These are phyloP conservation scores for Sergeia podlipaevii DNA, from an alignment of 208 protist species.

Conservation along the genomic window DNA sequence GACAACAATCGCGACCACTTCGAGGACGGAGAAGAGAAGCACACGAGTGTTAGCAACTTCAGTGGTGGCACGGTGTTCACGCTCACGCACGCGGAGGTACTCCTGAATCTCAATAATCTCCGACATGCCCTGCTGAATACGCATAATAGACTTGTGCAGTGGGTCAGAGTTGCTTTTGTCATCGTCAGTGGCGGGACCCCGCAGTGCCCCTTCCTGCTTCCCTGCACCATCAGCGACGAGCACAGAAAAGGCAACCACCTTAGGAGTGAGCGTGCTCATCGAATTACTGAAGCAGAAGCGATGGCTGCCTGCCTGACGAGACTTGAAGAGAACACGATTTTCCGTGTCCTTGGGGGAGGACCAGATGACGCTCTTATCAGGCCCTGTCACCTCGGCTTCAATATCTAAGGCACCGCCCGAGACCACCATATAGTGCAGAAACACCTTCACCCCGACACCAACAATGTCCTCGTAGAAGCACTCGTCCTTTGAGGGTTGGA, in stretches of 20 bases:
- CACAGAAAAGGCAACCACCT: slow-evolving; percentile 80
- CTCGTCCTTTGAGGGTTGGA: slow-evolving; percentile 39
- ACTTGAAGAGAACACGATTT: slow-evolving; percentile 81
- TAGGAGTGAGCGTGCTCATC: slow-evolving; percentile 79
- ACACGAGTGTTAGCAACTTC: slow-evolving; percentile 86
- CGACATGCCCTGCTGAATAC: slow-evolving; percentile 53
- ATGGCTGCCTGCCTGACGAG: slow-evolving; percentile 46
- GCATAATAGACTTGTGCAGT: slow-evolving; percentile 53
- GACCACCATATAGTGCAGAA: slow-evolving; percentile 76
- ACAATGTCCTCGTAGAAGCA: slow-evolving; percentile 82
- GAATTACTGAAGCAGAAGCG: slow-evolving; percentile 87
- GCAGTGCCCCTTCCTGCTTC: not conserved
- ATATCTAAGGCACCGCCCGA: slow-evolving; percentile 83
- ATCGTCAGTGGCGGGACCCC: not conserved
- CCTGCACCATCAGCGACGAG: slow-evolving; percentile 27
- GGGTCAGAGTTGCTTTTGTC: slow-evolving; percentile 23
- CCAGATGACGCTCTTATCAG: slow-evolving; percentile 63
- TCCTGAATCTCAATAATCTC: slow-evolving; percentile 81
- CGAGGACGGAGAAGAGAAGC: slow-evolving; percentile 67
- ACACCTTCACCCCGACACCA: slow-evolving; percentile 43
- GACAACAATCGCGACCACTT: slow-evolving; percentile 55
- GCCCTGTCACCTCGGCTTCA: slow-evolving; percentile 39
- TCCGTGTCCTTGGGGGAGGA: slow-evolving; percentile 36
- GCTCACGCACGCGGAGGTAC: slow-evolving; percentile 61
- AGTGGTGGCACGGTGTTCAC: slow-evolving; percentile 64